Evolutionary conservation across 2,329 filamentous ascomycete species (phyloP).

Genomic region (Exophiala aquamarina): DNA sequence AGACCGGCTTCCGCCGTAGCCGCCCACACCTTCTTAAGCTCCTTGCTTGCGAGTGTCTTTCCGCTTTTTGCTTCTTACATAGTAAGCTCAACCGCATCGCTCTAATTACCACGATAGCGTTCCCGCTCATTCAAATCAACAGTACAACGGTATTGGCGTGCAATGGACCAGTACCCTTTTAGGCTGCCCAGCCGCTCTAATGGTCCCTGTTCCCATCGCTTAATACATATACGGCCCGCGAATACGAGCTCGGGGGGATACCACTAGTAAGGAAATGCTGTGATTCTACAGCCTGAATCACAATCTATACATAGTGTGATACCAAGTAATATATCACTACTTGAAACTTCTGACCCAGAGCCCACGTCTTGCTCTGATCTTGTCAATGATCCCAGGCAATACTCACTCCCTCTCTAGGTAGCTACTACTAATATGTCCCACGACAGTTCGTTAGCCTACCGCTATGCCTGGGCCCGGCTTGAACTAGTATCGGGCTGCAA

Average conservation of each 20-base stretch:
- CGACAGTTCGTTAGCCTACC: too few species aligned
- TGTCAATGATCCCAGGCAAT: too few species aligned
- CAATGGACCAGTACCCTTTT: slow-evolving; percentile 38
- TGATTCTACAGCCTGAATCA: too few species aligned
- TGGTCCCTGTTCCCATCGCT: slow-evolving; percentile 37
- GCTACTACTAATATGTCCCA: too few species aligned
- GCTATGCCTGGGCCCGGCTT: too few species aligned
- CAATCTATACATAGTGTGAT: too few species aligned
- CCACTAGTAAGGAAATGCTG: too few species aligned
- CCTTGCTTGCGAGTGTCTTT: slow-evolving; percentile 38
- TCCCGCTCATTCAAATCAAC: slow-evolving; percentile 32
- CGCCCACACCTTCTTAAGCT: slow-evolving; percentile 49
- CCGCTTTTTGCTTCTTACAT: slow-evolving; percentile 37
- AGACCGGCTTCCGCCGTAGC: slow-evolving; percentile 48
- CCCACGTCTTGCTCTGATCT: too few species aligned
- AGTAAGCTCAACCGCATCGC: slow-evolving; percentile 7
- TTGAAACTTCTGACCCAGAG: too few species aligned
- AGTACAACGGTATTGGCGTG: slow-evolving; percentile 54
- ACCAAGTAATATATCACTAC: too few species aligned
- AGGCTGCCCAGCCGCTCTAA: slow-evolving; percentile 34
- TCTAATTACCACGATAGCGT: background rate
- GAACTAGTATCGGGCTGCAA: too few species aligned
- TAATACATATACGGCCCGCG: slow-evolving; percentile 35
- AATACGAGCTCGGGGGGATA: slow-evolving; percentile 28
- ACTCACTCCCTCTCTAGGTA: too few species aligned